Conservation (phyloP, 768 basidiomycete species). For the Pulveroboletus ravenelii region DNA sequence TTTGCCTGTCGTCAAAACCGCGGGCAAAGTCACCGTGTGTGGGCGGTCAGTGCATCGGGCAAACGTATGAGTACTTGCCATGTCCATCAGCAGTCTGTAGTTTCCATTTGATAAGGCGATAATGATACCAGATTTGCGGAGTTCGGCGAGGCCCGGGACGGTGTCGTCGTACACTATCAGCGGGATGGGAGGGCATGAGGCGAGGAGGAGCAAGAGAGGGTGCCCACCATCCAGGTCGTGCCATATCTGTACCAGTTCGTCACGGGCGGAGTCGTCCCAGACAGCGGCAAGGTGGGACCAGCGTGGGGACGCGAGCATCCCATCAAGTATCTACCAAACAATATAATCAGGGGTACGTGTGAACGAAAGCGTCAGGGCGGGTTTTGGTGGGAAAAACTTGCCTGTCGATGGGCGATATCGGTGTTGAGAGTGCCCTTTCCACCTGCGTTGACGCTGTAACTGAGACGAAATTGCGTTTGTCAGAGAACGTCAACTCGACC, state of each 20-base stretch:
- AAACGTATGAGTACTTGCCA: slow-evolving; percentile 35
- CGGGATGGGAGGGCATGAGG: background rate
- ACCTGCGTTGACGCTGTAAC: slow-evolving; percentile 41
- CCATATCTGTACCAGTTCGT: slow-evolving; percentile 49
- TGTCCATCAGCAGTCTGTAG: slow-evolving; percentile 53
- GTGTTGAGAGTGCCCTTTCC: slow-evolving; percentile 46
- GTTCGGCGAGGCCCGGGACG: slow-evolving; percentile 40
- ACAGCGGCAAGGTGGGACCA: slow-evolving; percentile 47
- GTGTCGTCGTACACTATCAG: slow-evolving; percentile 56
- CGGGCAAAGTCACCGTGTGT: too few species aligned
- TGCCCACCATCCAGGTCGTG: slow-evolving; percentile 50
- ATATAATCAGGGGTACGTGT: background rate
- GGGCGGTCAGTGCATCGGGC: background rate
- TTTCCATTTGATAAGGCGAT: slow-evolving; percentile 62
- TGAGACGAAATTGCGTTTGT: slow-evolving; percentile 12
- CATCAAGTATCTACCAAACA: slow-evolving; percentile 47
- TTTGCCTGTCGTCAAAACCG: slow-evolving; percentile 43
- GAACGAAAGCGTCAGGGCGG: background rate
- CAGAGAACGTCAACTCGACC: too few species aligned
- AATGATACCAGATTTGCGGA: slow-evolving; percentile 50
- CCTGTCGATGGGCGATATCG: slow-evolving; percentile 44
- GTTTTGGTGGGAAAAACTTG: background rate
- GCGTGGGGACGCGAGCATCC: slow-evolving; percentile 43
- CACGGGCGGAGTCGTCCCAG: slow-evolving; percentile 43
- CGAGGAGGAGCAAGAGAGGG: background rate